A percentile compares a stretch with the other conserved stretches of the same genome.
Evolutionary conservation across 2,329 filamentous ascomycete species (phyloP).

Genomic region (Penicillium capsulatum): DNA sequence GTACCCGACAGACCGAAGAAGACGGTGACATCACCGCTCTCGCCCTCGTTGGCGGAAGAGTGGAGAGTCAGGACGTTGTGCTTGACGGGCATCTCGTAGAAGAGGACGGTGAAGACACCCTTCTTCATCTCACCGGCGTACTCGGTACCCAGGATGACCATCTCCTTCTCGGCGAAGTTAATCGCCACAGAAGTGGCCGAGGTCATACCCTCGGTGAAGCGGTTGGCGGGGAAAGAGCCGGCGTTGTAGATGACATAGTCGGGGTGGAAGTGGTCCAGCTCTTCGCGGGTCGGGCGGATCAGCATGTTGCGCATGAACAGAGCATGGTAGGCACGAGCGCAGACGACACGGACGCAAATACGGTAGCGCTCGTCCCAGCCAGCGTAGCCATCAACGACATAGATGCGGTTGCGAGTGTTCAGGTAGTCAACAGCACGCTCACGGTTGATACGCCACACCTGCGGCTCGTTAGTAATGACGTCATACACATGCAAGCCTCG

Average conservation of each 20-base stretch:
- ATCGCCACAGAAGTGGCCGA: conserved; percentile 96
- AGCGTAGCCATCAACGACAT: conserved; percentile 94
- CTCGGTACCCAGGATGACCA: conserved; percentile 99
- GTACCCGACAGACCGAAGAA: conserved; percentile 99
- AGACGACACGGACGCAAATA: conserved; percentile 95
- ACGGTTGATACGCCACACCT: conserved; percentile 99
- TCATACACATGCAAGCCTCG: conserved; percentile 28
- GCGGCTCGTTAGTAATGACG: conserved; percentile 26
- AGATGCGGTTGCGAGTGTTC: conserved; percentile 97
- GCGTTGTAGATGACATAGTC: conserved; percentile 99
- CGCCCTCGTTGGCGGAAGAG: conserved; percentile 96
- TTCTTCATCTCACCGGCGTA: conserved; percentile 99
- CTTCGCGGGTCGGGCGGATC: conserved; percentile 84
- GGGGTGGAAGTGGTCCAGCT: conserved; percentile 95
- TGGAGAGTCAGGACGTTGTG: conserved; percentile 98
- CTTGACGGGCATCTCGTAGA: conserved; percentile 99
- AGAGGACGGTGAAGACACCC: conserved; percentile 97
- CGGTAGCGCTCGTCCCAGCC: conserved; percentile 99
- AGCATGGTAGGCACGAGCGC: conserved; percentile 97
- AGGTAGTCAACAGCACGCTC: conserved; percentile 98
- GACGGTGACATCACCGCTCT: conserved; percentile 90
- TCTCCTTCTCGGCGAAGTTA: conserved; percentile 99
- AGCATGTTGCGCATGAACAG: conserved; percentile 99
- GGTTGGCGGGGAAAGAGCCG: conserved; percentile 95
- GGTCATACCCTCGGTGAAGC: conserved; percentile 97